Evolutionary conservation across 805 yeast genomes (phyloP).

Genomic region (Sugiyamaella smithiae): DNA sequence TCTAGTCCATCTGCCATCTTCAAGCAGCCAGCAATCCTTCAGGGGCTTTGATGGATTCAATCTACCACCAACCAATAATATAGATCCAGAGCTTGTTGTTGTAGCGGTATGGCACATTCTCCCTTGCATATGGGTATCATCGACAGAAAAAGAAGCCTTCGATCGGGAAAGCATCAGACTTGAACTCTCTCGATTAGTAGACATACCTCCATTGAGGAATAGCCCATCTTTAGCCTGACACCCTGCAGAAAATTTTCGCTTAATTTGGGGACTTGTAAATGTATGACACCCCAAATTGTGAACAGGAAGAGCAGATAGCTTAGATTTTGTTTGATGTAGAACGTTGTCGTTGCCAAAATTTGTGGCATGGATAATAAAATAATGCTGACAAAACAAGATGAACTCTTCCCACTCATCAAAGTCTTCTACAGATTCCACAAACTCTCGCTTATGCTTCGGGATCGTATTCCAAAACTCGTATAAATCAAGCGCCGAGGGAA

Average conservation of each 20-base stretch:
- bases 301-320: background rate
- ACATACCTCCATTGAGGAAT: constrained; percentile 39
- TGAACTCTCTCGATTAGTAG: constrained; percentile 22
- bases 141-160: background rate
- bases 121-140: constrained; percentile 26
- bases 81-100: constrained; percentile 27
- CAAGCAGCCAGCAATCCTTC: constrained; percentile 44
- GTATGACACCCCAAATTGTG: background rate
- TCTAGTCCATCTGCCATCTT: constrained; percentile 40
- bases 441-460: constrained; percentile 36
- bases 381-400: constrained; percentile 70
- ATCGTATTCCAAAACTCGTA: constrained; percentile 58
- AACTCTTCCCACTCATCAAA: constrained; percentile 89
- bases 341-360: constrained; percentile 31
- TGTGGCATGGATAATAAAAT: constrained; percentile 63
- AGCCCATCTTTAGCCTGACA: constrained; percentile 15
- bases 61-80: constrained; percentile 64
- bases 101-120: constrained; percentile 61
- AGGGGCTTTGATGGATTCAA: constrained; percentile 52
- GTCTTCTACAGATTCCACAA: constrained; percentile 53
- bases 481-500: constrained; percentile 44
- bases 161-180: constrained; percentile 7
- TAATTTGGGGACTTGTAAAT: constrained; percentile 13
- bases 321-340: background rate
- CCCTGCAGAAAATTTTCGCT: constrained; percentile 46